Base-by-base conservation (phyloP, 345 rosid species). In the Physaria fendleri region DNA sequence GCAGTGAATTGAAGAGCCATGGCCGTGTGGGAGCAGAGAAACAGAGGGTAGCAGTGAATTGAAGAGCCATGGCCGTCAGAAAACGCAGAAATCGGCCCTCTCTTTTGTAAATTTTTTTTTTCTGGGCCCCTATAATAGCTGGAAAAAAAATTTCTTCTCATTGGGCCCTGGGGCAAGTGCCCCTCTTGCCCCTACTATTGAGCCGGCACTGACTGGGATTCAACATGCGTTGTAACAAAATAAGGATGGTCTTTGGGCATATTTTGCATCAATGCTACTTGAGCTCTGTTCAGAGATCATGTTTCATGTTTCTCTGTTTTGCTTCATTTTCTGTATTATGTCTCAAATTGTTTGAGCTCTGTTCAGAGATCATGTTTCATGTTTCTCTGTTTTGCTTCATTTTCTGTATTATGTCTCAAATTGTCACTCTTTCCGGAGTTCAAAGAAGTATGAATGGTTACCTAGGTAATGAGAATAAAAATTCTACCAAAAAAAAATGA, bases 1-100 rank as follows among this genome's bases (percentile, higher is more conserved):
- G 64, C 17, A 15, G 67, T 45, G 42, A 72, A 58, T 15, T 72
- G 76, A 1, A 72, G 68, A 60, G 64, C 68, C 76, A 72, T 72
- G n/a, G n/a, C n/a, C n/a, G n/a, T n/a, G 5, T 34, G 5, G 40
- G 52, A 33, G 17, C 17, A 52, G 64, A 65, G 59, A 66, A 72
- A 33, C 64, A 60, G 38, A 72, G 46, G 4, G 64, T 13, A 15
- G 64, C 17, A 15, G 67, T 45, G 42, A 72, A 58, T 15, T 72
- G 76, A 1, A 72, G 68, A 60, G 64, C 68, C 76, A 72, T 72
- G n/a, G n/a, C n/a, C 14, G 69, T 1, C n/a, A 32, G 52, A 34
- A 32, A 50, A 18, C 33, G 68, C 46, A 18, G 54, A 47, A 27
- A 58, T 39, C 32, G 46, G 5, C 6, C 52, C 22, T 2, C 6